phyloP scores from a whole-genome alignment of 2,329 filamentous ascomycete genomes.

The Rhinocladiella similis region DNA sequence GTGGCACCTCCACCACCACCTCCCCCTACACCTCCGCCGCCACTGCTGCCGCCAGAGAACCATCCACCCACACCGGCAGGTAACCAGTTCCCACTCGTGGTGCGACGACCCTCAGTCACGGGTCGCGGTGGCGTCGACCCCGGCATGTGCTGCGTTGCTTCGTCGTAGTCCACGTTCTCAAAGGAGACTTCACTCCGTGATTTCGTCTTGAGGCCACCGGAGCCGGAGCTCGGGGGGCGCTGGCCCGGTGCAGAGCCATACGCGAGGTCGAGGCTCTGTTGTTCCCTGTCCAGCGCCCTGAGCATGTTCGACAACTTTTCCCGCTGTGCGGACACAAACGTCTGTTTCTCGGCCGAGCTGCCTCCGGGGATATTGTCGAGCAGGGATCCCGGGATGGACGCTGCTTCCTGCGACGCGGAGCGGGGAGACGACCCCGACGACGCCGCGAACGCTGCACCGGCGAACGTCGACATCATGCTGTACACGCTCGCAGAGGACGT shows the following conservation, averaged over 20 bases:
- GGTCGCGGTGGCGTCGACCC: slow-evolving; percentile 10
- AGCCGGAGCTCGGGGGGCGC: slow-evolving; percentile 26
- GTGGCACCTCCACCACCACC: slow-evolving; percentile 1
- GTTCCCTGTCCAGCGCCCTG: slow-evolving; percentile 77
- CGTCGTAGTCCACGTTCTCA: slow-evolving; percentile 80
- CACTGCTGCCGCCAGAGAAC: too few species aligned
- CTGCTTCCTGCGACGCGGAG: slow-evolving; percentile 20
- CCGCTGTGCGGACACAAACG: slow-evolving; percentile 75
- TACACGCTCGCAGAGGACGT: slow-evolving; percentile 67
- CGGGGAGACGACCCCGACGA: slow-evolving; percentile 22
- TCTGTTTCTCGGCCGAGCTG: slow-evolving; percentile 64
- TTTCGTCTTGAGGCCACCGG: slow-evolving; percentile 47
- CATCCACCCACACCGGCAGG: slow-evolving; percentile 23
- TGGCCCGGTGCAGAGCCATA: slow-evolving; percentile 37
- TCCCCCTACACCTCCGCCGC: slow-evolving; percentile 1
- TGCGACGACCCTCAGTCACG: slow-evolving; percentile 13
- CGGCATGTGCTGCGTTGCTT: slow-evolving; percentile 51
- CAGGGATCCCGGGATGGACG: slow-evolving; percentile 51
- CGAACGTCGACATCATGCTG: slow-evolving; percentile 72
- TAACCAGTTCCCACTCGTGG: slow-evolving; percentile 27
- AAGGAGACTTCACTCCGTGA: slow-evolving; percentile 87
- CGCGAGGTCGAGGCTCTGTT: slow-evolving; percentile 57
- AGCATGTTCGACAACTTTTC: slow-evolving; percentile 74
- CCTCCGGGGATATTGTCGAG: slow-evolving; percentile 66
- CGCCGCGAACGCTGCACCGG: slow-evolving; percentile 54